Evolutionary conservation across 108 stramenopile species (phyloP).

Genomic region (Fistulifera pelliculosa): DNA sequence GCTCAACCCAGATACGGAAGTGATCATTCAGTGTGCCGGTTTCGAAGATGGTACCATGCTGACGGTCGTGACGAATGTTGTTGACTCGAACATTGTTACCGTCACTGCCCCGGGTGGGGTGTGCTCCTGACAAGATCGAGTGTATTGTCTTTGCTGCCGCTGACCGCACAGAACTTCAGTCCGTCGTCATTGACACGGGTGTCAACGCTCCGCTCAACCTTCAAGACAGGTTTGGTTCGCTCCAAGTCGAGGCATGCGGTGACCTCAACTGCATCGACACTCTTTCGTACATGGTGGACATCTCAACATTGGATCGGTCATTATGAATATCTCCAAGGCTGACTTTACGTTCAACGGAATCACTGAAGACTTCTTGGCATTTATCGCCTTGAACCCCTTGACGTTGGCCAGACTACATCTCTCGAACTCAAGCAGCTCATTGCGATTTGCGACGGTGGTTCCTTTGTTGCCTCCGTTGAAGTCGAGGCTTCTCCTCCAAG

Average conservation of each 20-base stretch:
- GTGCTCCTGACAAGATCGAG: neutral
- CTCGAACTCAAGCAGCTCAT: neutral
- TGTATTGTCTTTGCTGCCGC: neutral
- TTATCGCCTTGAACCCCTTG: neutral
- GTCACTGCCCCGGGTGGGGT: neutral
- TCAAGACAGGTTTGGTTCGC: slow-evolving; percentile 4
- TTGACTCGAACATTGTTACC: neutral
- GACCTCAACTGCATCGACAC: slow-evolving; percentile 2
- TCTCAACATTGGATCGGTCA: slow-evolving; percentile 1
- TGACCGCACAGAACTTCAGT: neutral
- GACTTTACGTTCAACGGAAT: neutral
- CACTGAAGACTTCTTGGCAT: neutral
- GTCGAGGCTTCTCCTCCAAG: neutral
- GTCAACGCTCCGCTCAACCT: slow-evolving; percentile 2
- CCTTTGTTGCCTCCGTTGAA: neutral
- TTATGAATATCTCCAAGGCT: neutral
- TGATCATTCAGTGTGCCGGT: neutral
- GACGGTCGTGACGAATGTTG: neutral
- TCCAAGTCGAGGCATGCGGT: slow-evolving; percentile 1
- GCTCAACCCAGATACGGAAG: neutral
- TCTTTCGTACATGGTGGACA: neutral
- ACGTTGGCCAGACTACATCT: neutral
- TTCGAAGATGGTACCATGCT: neutral
- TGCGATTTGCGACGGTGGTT: neutral
- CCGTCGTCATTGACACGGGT: neutral